Evolutionary conservation across 2,329 filamentous ascomycete species (phyloP).

Genomic region (Lecanosticta acicola): DNA sequence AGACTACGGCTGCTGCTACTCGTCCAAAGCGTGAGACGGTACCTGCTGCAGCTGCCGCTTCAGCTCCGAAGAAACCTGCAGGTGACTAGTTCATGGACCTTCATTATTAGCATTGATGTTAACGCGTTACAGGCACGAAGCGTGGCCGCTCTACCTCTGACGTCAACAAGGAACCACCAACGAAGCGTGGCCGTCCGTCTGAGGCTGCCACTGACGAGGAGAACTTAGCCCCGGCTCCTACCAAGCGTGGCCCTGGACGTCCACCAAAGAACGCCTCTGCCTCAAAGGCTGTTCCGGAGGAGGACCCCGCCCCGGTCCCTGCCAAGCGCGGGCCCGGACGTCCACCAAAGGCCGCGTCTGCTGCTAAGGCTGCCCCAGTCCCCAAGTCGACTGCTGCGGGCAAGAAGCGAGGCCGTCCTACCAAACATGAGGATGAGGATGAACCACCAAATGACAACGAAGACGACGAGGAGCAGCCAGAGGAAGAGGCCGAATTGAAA

Average conservation of each 20-base stretch:
- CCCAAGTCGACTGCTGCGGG: too few species aligned
- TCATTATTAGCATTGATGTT: neutral
- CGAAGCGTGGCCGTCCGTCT: slow-evolving; percentile 15
- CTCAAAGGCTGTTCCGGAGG: neutral
- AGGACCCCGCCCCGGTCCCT: too few species aligned
- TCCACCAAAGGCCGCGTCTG: slow-evolving; percentile 10
- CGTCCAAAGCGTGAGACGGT: slow-evolving; percentile 19
- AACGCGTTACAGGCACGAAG: slow-evolving; percentile 1
- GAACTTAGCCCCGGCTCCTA: slow-evolving; percentile 18
- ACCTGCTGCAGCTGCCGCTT: neutral
- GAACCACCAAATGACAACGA: too few species aligned
- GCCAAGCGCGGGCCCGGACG: slow-evolving; percentile 11
- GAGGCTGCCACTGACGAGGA: slow-evolving; percentile 10
- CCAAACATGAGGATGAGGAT: too few species aligned
- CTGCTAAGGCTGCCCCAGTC: too few species aligned
- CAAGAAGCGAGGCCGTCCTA: too few species aligned
- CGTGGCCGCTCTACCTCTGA: neutral
- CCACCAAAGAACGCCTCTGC: slow-evolving; percentile 6
- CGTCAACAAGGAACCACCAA: neutral
- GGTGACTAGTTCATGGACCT: neutral
- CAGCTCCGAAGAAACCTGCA: neutral
- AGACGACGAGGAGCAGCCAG: slow-evolving; percentile 5
- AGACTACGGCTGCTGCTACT: slow-evolving; percentile 26
- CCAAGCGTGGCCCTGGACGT: slow-evolving; percentile 28
- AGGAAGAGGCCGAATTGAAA: neutral